A percentile compares a stretch with the other conserved stretches of the same genome.
Evolutionary conservation across 2,329 filamentous ascomycete species (phyloP).

Genomic region (Verticillium tricorpus): DNA sequence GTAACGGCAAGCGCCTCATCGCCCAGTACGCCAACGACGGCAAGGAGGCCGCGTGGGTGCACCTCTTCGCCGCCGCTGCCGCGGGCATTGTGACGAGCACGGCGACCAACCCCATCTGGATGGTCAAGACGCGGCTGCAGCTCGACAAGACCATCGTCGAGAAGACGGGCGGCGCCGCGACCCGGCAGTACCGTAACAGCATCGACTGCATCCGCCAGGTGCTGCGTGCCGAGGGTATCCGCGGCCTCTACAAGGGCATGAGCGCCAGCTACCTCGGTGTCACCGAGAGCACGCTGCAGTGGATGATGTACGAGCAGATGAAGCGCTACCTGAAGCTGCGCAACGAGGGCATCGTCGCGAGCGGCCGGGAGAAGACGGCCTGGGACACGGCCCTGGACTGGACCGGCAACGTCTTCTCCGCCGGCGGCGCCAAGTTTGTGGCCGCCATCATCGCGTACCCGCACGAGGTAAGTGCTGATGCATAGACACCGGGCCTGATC

Average conservation of each 20-base stretch:
- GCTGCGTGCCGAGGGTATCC: slow-evolving; percentile 71
- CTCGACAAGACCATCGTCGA: slow-evolving; percentile 80
- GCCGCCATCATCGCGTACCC: slow-evolving; percentile 85
- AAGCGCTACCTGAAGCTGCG: slow-evolving; percentile 68
- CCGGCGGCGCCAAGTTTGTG: slow-evolving; percentile 79
- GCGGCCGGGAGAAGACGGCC: slow-evolving; percentile 57
- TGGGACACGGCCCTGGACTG: slow-evolving; percentile 75
- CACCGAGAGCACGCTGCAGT: slow-evolving; percentile 85
- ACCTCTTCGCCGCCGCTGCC: slow-evolving; percentile 69
- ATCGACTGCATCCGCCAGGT: slow-evolving; percentile 84
- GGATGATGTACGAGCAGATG: slow-evolving; percentile 91
- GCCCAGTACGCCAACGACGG: slow-evolving; percentile 69
- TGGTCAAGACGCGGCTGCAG: slow-evolving; percentile 90
- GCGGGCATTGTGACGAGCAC: slow-evolving; percentile 86
- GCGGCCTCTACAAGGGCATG: slow-evolving; percentile 83
- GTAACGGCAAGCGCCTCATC: slow-evolving; percentile 82
- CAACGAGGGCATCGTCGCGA: slow-evolving; percentile 52
- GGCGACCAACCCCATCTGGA: slow-evolving; percentile 93
- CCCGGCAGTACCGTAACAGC: slow-evolving; percentile 78
- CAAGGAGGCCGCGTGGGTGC: slow-evolving; percentile 67
- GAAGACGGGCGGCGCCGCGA: slow-evolving; percentile 45
- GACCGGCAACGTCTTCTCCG: slow-evolving; percentile 74
- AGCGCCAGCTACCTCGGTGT: slow-evolving; percentile 90
- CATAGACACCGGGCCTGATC: too few relatives aligned
- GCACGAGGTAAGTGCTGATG: slow-evolving; percentile 64